Evolutionary conservation across 2,329 filamentous ascomycete species (phyloP), one percentile per base, ranked within the genome.

Genomic region (Neonectria punicea): DNA sequence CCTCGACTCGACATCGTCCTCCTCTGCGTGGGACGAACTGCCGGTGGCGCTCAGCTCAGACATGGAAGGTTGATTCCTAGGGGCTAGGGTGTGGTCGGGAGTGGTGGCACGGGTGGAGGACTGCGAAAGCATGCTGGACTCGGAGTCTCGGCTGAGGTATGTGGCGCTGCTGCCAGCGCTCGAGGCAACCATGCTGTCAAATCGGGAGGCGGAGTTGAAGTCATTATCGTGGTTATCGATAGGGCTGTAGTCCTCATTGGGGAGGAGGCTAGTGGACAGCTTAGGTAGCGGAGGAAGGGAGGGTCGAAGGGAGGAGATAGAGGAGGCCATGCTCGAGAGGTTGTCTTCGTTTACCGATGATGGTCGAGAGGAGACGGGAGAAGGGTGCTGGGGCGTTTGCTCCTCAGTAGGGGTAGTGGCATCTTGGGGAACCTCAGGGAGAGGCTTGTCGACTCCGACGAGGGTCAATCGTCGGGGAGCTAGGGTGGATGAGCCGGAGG

Each of bases 61-160:
- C 43, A 90, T 80, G 1, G 89, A 92, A 11, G 88, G 87, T 66
- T 90, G 84, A 63, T 82, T 84, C 69, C 86, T 84, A 32, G 87
- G 85, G 61, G 81, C 83, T 44, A 84, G 76, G 70, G 84, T 73
- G 73, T 85, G 79, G 70, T 97, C 94, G 1, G 94, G 94, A 1
- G 94, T 97, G 1, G 94, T 97, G 16, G 94, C 94, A 61, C 94
- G 85, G 2, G 94, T 98, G 1, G 94, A 97, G 1, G 89, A 90
- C 75, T 92, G 90, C 1, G 95, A 98, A 2, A 93, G 78, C 32
- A 93, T 84, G 77, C 93, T 97, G 53, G 88, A 87, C 74, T 94
- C 93, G 0, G 94, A 97, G 72, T 93, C 92, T 34, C 92, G 90
- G 81, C 91, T 94, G 56, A 91, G 83, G 72, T 92, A 94, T 4